Evolutionary conservation across 2,329 filamentous ascomycete species (phyloP), one percentile per base, ranked within the genome.

Genomic region (Talaromyces sp.): DNA sequence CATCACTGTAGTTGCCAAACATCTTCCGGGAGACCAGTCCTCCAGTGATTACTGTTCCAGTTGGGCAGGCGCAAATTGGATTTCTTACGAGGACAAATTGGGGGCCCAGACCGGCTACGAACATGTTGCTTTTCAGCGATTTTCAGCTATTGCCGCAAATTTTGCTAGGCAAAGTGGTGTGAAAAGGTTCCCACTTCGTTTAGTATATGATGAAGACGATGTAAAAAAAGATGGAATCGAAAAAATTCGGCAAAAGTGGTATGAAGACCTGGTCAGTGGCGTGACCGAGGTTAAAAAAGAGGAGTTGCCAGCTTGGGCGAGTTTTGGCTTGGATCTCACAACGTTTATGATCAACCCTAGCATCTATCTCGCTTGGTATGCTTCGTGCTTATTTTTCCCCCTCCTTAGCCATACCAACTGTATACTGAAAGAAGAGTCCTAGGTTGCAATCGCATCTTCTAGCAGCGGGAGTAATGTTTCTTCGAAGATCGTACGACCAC

Each of bases 1-100:
- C 16, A 62, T 68, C 58, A 65, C 63, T 18, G 47, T 70, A 18
- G 61, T 69, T 44, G 65, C 68, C 23, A 59, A 59, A 51, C 42
- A 59, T 27, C 40, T 59, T 18, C 56, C 56, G 2, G 56, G 56
- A 9, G 56, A 59, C 42, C 50, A 47, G 18, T 59, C 50, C 42
- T 59, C 50, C 42, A 33, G 27, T 18, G 56, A 52, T 31, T 59
- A 59, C 42, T 47, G 36, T 34, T 59, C 56, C 16, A 47, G 42
- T n/a, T 51, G 50, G 50, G 56, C 56, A 14, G 56, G 56, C 36
- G 56, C 56, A 47, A 59, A 59, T 50, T 59, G 56, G 56, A 51
- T 51, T 6, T 51, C 42, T 51, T 59, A 51, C 42, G 56, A 59
- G 8, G 56, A 59, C 23, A 36, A 59, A 34, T 36, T 34, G n/a